Base-by-base conservation (phyloP, 306 rosid species). In the Luffa aegyptiaca region DNA sequence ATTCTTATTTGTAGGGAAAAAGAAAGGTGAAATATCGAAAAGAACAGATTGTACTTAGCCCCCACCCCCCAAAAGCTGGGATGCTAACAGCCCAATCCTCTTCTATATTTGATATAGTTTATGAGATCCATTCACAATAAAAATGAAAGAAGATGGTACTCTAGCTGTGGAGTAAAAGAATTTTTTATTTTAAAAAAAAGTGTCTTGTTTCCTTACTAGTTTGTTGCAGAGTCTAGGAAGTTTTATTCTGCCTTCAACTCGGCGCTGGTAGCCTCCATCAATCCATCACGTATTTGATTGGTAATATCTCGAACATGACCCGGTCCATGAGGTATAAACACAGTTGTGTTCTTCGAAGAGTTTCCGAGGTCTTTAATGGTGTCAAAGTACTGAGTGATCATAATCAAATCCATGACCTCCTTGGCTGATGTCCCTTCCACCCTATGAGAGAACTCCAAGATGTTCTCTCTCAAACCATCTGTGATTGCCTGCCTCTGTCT, bases 401-500 rank as follows among this genome's bases (percentile, higher is more conserved):
- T 90, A 64, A 93, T 93, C 51, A 95, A 92, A 85, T 95, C 99
- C 97, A 95, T 93, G 82, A 95, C 96, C 81, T 93, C 99, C 86
- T 93, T 95, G 3, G 97, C 85, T 1, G 95, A 88, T 8, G 97
- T 68, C 66, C 97, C 99, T 83, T 90, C 94, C 80, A 95, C 97
- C 86, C 84, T 91, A 88, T 85, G 82, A 78, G 99, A 95, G 92
- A 95, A 95, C 63, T 95, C 84, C 84, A 91, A 78, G 55, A 95
- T 91, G 86, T 95, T 95, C 91, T 95, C 97, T 82, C 98, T 91
- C 85, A 92, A 66, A 9, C 97, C 97, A 75, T 92, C 97, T 13
- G 97, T 95, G 82, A 92, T 95, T 48, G 98, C 98, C 85, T 92
- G 97, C 81, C 98, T 79, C 86, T 95, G 97, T 86, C 93, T 90